Evolutionary conservation across 805 yeast genomes (phyloP).

Genomic region (Metschnikowia lochheadii): DNA sequence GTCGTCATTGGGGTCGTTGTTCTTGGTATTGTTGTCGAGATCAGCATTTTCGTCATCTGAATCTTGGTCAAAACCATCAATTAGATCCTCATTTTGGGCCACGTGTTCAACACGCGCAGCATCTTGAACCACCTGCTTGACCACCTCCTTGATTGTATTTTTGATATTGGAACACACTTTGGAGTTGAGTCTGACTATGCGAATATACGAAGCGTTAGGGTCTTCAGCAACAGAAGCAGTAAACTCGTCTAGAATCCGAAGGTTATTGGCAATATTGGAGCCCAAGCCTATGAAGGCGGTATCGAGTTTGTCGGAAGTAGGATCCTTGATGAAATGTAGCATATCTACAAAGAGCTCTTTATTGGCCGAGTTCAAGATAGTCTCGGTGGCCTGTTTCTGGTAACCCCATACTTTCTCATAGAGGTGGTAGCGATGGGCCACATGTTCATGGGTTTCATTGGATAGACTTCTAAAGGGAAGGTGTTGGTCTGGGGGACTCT

Average conservation of each 20-base stretch:
- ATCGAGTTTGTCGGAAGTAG: conserved; percentile 20
- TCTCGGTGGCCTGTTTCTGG: conserved; percentile 26
- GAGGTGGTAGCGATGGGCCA: conserved; percentile 20
- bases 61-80: conserved; percentile 7
- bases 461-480: conserved; percentile 23
- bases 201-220: conserved; percentile 8
- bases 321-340: conserved; percentile 20
- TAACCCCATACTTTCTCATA: conserved; percentile 26
- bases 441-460: conserved; percentile 21
- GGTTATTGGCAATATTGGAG: conserved; percentile 39
- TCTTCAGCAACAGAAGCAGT: conserved; percentile 17
- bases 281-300: conserved; percentile 35
- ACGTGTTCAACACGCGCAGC: not conserved
- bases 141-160: conserved; percentile 30
- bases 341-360: conserved; percentile 27
- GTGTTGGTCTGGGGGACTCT: not conserved
- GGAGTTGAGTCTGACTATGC: conserved; percentile 27
- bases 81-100: not conserved
- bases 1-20: conserved; percentile 11
- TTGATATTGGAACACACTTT: conserved; percentile 33
- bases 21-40: conserved; percentile 2
- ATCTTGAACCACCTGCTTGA: conserved; percentile 26
- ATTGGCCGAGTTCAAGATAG: conserved; percentile 31
- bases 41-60: conserved; percentile 6
- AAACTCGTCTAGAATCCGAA: conserved; percentile 36